Percentiles rank a stretch among this genome's conserved stretches.
Conservation (phyloP, 306 rosid species). For the Vachellia pachyceras region DNA sequence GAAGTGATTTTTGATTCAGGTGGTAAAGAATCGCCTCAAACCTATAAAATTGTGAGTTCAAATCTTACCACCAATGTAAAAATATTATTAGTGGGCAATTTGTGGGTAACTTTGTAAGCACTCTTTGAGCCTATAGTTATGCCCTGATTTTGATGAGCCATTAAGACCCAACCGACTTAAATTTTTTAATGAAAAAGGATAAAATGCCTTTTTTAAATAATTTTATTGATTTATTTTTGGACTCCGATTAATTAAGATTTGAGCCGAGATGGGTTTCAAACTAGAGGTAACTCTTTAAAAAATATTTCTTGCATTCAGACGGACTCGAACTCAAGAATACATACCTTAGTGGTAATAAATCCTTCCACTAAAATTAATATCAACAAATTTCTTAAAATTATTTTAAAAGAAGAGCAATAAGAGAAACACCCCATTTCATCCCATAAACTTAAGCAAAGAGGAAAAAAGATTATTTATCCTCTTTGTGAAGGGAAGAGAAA, state of each 20-base stretch:
- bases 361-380: not conserved
- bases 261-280: not conserved
- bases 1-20: no score
- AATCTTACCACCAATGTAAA: no score
- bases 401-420: not conserved
- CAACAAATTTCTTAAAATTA: not conserved
- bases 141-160: no score
- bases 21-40: no score
- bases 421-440: not conserved
- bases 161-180: no score
- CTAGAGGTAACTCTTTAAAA: not conserved
- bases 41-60: no score
- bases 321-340: no score
- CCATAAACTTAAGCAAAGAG: not conserved
- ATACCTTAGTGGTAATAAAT: no score
- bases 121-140: no score
- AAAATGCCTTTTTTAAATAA: not conserved
- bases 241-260: not conserved
- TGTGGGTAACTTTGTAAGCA: no score
- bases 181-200: no score
- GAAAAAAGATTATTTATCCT: not conserved
- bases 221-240: not conserved
- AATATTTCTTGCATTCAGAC: not conserved
- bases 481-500: not conserved
- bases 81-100: no score